Conservation (phyloP, 1,284 basidiomycete genomes). For the Malassezia japonica region DNA sequence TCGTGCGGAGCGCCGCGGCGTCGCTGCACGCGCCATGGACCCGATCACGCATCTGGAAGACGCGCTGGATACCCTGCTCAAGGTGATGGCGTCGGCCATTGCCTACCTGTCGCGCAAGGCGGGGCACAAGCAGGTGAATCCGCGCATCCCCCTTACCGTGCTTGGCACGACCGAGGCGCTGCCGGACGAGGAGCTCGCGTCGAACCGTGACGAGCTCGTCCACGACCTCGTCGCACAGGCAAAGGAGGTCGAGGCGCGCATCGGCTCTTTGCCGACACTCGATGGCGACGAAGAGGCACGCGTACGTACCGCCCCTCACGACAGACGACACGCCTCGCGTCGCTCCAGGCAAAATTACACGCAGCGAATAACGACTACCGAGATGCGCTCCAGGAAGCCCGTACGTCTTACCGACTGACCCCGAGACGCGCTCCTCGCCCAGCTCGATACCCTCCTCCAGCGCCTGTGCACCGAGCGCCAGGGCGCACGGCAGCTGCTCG, state of each 20-base stretch:
- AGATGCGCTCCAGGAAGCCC: slow-evolving; percentile 16
- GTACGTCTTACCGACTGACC: background rate
- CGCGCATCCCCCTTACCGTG: slow-evolving; percentile 24
- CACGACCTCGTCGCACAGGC: slow-evolving; percentile 25
- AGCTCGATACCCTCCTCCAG: slow-evolving; percentile 2
- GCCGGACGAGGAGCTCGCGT: slow-evolving; percentile 16
- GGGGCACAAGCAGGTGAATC: slow-evolving; percentile 18
- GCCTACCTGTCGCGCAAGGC: slow-evolving; percentile 34
- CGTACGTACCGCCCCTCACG: background rate
- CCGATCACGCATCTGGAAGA: slow-evolving; percentile 28
- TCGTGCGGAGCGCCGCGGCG: background rate
- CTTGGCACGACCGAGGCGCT: slow-evolving; percentile 28
- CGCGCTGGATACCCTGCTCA: slow-evolving; percentile 26
- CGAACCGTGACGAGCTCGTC: slow-evolving; percentile 25
- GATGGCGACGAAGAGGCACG: background rate
- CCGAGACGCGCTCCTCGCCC: background rate
- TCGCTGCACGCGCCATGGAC: slow-evolving; percentile 20
- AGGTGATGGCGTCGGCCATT: slow-evolving; percentile 34
- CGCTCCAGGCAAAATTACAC: slow-evolving; percentile 11
- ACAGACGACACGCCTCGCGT: slow-evolving; percentile 4
- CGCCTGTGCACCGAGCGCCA: slow-evolving; percentile 14
- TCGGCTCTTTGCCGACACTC: slow-evolving; percentile 17
- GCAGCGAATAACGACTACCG: slow-evolving; percentile 22
- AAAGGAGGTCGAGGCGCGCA: slow-evolving; percentile 19
- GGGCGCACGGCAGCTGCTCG: background rate